phyloP scores from a whole-genome alignment of 31 red algal genomes.

The Endocladia muricata region DNA sequence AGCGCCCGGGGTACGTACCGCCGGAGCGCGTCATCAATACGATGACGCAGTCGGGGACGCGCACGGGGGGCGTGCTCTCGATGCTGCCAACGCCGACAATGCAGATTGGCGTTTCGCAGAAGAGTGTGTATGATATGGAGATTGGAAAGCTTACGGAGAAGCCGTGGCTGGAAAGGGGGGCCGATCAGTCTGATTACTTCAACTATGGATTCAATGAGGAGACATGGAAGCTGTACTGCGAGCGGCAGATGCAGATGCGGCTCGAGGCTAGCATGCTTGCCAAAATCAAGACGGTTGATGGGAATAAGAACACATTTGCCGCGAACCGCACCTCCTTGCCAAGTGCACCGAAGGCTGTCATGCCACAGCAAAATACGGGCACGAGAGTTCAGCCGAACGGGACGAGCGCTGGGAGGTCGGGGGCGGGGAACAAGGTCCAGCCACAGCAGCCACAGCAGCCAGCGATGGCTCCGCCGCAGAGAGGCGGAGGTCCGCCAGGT shows the following conservation, averaged over 20 bases:
- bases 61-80: conserved; percentile 52
- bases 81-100: conserved; percentile 88
- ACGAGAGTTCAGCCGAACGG: not conserved
- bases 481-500: conserved; percentile 2
- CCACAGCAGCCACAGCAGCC: conserved; percentile 16
- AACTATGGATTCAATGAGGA: conserved; percentile 99
- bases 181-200: conserved; percentile 86
- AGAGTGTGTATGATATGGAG: conserved; percentile 91
- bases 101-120: conserved; percentile 59
- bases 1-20: conserved; percentile 48
- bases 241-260: conserved; percentile 91
- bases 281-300: conserved; percentile 75
- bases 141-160: conserved; percentile 93
- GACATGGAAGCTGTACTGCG: conserved; percentile 95
- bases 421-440: conserved; percentile 8
- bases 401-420: not conserved
- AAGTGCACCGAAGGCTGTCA: conserved; percentile 2
- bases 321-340: not conserved
- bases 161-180: conserved; percentile 91
- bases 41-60: conserved; percentile 7
- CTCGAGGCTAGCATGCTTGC: conserved; percentile 73
- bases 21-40: conserved; percentile 44
- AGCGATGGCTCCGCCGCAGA: conserved; percentile 8
- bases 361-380: conserved; percentile 6
- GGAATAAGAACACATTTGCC: conserved; percentile 26